Base-by-base conservation (phyloP, 1,284 basidiomycete species). In the Cerrena zonata region DNA sequence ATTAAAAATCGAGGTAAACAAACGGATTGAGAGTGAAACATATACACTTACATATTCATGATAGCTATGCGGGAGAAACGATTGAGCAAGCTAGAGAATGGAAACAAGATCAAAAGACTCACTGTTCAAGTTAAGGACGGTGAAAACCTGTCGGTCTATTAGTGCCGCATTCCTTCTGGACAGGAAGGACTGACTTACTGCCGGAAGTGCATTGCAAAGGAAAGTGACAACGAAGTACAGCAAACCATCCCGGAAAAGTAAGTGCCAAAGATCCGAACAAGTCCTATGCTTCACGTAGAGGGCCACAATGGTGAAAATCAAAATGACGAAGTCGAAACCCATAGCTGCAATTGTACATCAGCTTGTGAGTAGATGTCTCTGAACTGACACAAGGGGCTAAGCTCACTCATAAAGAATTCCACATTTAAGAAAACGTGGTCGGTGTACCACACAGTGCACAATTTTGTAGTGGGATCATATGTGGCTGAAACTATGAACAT, bases 361-460 rank as follows among this genome's bases (percentile, higher is more conserved):
- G 50, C 45, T 51, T 22, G 39, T 18, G 26, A 47, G 19, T 38
- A 49, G 18, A 48, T n/a, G 7, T 25, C 38, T n/a, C 40, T 38
- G 26, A 21, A 44, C 2, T 45, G 34, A 21, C 10, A 42, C 13
- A 23, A 36, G 25, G 41, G 51, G 26, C 26, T n/a, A n/a, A n/a
- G n/a, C n/a, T n/a, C n/a, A 85, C 85, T 87, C 59, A 76, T 82
- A 65, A 84, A 84, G 66, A 84, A 86, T 5, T 77, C 80, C 47
- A 78, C 67, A 53, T 80, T 83, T 45, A 87, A 70, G 53, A 82
- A 70, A 7, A 76, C 66, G 5, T 79, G 73, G 50, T 77, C 74
- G 19, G 79, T 80, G 25, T 71, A 69, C 23, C 66, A 68, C 36
- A 87, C 77, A 27, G 74, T 62, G 55, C 85, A 87, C 1, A 67